Conservation (phyloP, 441 rosid species). For the Eruca vesicaria region DNA sequence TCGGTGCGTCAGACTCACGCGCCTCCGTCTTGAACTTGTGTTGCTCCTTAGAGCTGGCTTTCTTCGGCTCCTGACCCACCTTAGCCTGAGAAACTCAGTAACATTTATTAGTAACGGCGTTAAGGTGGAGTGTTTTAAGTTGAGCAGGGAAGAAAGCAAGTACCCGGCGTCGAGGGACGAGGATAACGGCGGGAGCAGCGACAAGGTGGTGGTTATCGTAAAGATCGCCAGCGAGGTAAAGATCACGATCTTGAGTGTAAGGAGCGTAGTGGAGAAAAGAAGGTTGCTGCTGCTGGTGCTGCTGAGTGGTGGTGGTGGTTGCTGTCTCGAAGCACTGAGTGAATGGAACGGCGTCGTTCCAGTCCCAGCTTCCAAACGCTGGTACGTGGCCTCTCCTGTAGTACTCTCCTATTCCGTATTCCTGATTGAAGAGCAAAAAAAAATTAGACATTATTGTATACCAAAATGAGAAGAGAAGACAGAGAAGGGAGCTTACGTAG, state of each 20-base stretch:
- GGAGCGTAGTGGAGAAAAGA: slow-evolving; percentile 61
- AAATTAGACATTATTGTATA: background rate
- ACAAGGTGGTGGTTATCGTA: slow-evolving; percentile 74
- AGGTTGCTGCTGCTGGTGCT: slow-evolving; percentile 51
- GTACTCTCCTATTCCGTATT: slow-evolving; percentile 40
- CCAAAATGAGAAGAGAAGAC: background rate
- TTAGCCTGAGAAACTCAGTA: slow-evolving; percentile 45
- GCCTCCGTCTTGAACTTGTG: background rate
- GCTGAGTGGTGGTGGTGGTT: slow-evolving; percentile 64
- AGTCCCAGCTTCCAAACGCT: slow-evolving; percentile 97
- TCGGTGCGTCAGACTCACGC: slow-evolving; percentile 25
- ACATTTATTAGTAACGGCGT: background rate
- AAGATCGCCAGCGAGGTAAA: slow-evolving; percentile 86
- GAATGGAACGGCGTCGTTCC: slow-evolving; percentile 79
- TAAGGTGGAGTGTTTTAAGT: background rate
- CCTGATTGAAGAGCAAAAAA: slow-evolving; percentile 21
- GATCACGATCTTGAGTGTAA: slow-evolving; percentile 66
- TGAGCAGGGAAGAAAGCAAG: background rate
- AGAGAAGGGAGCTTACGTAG: slow-evolving; percentile 10
- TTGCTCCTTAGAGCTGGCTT: slow-evolving; percentile 23
- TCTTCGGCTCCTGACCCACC: slow-evolving; percentile 38
- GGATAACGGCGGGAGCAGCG: slow-evolving; percentile 85
- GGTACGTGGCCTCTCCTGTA: slow-evolving; percentile 69
- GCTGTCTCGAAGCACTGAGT: slow-evolving; percentile 94
- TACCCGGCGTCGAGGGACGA: slow-evolving; percentile 82